These are phyloP conservation scores for Chalaropsis thielavioides DNA, from an alignment of 2,329 filamentous ascomycete species.

Conservation along the genomic window DNA sequence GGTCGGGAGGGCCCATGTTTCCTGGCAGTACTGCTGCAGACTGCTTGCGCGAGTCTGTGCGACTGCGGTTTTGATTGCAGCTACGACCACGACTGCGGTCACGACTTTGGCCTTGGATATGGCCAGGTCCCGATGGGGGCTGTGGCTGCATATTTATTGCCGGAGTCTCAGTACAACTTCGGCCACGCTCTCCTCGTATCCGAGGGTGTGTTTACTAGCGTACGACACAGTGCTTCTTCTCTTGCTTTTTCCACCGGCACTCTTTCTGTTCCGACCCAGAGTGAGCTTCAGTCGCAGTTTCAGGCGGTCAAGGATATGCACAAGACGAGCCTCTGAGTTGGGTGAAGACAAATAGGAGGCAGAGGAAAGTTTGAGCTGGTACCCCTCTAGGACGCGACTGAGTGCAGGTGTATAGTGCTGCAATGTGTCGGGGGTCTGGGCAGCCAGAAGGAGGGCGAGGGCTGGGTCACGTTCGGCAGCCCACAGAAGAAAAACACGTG, in stretches of 20 bases:
- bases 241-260: not conserved
- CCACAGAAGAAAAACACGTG: not conserved
- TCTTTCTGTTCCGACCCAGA: not conserved
- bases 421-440: not conserved
- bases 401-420: not conserved
- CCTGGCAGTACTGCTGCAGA: not conserved
- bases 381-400: not conserved
- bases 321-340: not conserved
- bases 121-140: not conserved
- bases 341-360: not conserved
- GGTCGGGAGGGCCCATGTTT: not conserved
- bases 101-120: not conserved
- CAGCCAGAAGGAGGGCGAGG: not conserved
- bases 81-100: not conserved
- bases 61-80: not conserved
- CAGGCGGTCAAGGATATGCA: not conserved
- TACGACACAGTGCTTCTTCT: not conserved
- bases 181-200: not conserved
- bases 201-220: not conserved
- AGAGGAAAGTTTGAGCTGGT: not conserved
- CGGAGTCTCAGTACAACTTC: not conserved
- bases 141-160: not conserved
- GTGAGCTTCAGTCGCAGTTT: not conserved
- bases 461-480: not conserved
- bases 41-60: not conserved